Evolutionary conservation across 139 green algal species (phyloP).

Genomic region (Coelastrella sp.): DNA sequence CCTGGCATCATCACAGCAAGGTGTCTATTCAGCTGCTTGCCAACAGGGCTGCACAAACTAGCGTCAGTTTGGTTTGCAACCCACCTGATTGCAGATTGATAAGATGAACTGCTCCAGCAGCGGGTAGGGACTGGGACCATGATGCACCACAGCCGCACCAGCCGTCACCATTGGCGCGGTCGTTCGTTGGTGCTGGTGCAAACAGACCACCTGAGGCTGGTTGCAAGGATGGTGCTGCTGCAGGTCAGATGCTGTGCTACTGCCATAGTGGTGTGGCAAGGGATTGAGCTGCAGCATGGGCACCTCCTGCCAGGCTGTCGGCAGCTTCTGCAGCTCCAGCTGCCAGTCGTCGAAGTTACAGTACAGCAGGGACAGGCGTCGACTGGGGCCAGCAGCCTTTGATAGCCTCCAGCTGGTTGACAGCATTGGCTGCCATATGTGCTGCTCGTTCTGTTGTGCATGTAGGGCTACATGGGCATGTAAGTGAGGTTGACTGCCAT

Average conservation of each 20-base stretch:
- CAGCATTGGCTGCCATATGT: neutral
- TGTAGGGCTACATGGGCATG: no score
- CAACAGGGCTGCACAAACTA: neutral
- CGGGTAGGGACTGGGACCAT: slow-evolving; percentile 26
- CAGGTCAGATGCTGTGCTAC: neutral
- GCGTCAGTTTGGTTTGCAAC: no score
- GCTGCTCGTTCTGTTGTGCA: no score
- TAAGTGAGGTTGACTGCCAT: neutral
- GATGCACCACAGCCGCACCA: neutral
- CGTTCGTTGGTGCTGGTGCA: neutral
- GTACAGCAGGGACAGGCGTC: neutral
- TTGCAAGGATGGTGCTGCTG: slow-evolving; percentile 4
- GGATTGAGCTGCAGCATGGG: slow-evolving; percentile 23
- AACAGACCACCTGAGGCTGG: neutral
- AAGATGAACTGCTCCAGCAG: slow-evolving; percentile 29
- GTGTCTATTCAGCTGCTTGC: neutral
- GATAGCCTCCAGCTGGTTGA: neutral
- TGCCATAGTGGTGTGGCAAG: neutral
- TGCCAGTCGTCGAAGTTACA: neutral
- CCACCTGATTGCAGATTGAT: neutral
- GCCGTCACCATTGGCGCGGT: neutral
- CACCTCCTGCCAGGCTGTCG: neutral
- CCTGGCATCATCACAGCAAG: no score
- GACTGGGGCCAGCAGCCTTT: neutral
- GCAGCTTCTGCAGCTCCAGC: slow-evolving; percentile 48